A percentile compares a stretch with the other conserved stretches of the same genome.
Conservation (phyloP, 768 basidiomycete genomes). For the Hydnomerulius pinastri region DNA sequence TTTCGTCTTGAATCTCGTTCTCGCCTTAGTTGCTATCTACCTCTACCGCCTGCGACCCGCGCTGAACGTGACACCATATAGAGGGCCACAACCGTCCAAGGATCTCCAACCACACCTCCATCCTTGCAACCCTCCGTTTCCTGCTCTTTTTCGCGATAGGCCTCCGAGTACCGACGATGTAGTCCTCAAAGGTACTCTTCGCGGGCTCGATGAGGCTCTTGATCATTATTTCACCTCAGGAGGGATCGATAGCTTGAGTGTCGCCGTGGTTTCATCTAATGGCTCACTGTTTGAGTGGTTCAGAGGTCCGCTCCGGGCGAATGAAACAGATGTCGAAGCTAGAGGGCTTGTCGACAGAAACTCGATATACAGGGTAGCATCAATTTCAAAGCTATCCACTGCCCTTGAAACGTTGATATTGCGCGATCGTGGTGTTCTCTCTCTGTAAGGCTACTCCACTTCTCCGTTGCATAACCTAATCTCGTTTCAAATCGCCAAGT, state of each 20-base stretch:
- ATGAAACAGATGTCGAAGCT: slow-evolving; percentile 36
- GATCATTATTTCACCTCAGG: slow-evolving; percentile 23
- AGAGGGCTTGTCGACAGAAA: slow-evolving; percentile 36
- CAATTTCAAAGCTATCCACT: slow-evolving; percentile 53
- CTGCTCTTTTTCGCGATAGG: too few species aligned
- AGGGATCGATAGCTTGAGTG: slow-evolving; percentile 50
- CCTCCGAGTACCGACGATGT: too few species aligned
- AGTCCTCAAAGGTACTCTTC: too few species aligned
- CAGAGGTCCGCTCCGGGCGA: slow-evolving; percentile 45
- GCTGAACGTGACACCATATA: too few species aligned
- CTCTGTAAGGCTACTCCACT: slow-evolving; percentile 29
- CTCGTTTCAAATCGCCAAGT: slow-evolving; percentile 27
- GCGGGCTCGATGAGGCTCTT: slow-evolving; percentile 11
- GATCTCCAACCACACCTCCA: too few species aligned
- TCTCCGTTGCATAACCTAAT: background rate
- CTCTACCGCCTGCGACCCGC: too few species aligned
- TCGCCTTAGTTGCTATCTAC: too few species aligned
- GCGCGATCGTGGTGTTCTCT: slow-evolving; percentile 44
- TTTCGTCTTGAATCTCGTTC: too few species aligned
- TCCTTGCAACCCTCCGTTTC: too few species aligned
- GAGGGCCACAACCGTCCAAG: too few species aligned
- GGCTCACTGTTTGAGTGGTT: slow-evolving; percentile 48
- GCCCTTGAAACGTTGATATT: slow-evolving; percentile 50
- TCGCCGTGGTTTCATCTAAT: slow-evolving; percentile 48
- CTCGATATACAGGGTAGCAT: slow-evolving; percentile 54